A percentile compares a stretch with the other conserved stretches of the same genome.
Evolutionary conservation across 371 early-diverging fungal species (phyloP).

Genomic region (Entomophthora muscae): DNA sequence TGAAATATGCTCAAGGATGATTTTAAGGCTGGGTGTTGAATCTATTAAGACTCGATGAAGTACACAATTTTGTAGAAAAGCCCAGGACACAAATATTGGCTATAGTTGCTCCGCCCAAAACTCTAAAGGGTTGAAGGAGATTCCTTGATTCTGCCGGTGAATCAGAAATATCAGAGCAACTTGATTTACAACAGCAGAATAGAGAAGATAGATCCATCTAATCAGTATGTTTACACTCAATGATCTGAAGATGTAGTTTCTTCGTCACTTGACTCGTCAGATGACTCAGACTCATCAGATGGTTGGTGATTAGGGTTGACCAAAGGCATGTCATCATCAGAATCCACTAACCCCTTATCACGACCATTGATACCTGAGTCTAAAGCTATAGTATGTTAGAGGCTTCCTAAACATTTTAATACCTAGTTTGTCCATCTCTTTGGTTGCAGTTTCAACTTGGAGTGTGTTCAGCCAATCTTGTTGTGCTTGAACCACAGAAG

Average conservation of each 20-base stretch:
- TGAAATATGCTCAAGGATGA: too few species aligned
- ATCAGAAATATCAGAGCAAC: too few species aligned
- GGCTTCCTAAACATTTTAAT: not conserved
- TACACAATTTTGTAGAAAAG: too few species aligned
- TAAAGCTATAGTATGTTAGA: not conserved
- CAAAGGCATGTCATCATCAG: not conserved
- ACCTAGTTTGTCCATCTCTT: not conserved
- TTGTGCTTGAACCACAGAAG: conserved; percentile 69
- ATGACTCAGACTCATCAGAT: not conserved
- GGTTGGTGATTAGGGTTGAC: not conserved
- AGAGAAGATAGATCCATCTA: not conserved
- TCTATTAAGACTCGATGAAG: too few species aligned
- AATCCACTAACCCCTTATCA: not conserved
- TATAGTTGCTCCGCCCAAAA: too few species aligned
- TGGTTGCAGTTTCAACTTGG: conserved; percentile 24
- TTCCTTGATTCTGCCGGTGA: too few species aligned
- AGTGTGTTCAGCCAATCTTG: conserved; percentile 54
- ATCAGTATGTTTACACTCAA: not conserved
- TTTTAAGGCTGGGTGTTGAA: too few species aligned
- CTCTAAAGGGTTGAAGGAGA: too few species aligned
- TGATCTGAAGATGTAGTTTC: not conserved
- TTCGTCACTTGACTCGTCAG: too few species aligned
- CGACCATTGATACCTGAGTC: not conserved
- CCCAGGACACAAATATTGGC: too few species aligned
- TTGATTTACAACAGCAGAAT: too few species aligned